These are phyloP conservation scores for Lactarius akahatsu DNA, from an alignment of 768 basidiomycete genomes.

Conservation along the genomic window DNA sequence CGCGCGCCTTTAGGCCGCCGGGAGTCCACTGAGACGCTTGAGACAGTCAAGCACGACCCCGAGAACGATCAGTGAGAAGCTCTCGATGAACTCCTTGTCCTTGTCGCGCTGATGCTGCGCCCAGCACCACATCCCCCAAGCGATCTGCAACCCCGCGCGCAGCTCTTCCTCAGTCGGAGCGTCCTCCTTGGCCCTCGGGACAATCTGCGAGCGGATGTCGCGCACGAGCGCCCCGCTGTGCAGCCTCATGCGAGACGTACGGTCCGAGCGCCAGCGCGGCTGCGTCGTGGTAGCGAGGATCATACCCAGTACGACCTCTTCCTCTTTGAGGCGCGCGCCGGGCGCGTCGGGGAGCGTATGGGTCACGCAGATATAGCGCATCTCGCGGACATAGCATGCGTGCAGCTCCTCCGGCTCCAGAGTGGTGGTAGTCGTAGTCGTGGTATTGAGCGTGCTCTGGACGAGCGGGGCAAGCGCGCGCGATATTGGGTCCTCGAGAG, in stretches of 20 bases:
- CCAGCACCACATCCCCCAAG: conserved; percentile 67
- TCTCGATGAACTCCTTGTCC: conserved; percentile 40
- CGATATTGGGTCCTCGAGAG: conserved; percentile 18
- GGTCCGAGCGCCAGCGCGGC: conserved; percentile 55
- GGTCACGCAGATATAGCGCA: conserved; percentile 68
- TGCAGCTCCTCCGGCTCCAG: conserved; percentile 37
- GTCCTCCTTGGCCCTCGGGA: not conserved
- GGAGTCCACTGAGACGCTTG: not conserved
- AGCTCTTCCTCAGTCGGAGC: conserved; percentile 27
- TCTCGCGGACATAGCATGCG: conserved; percentile 57
- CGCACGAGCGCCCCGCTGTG: conserved; percentile 55
- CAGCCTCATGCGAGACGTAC: conserved; percentile 61
- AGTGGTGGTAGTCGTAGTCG: too few species aligned
- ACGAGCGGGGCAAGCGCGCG: conserved; percentile 10
- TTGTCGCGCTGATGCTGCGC: conserved; percentile 41
- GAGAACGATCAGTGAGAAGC: conserved; percentile 68
- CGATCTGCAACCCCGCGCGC: conserved; percentile 45
- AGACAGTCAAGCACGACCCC: conserved; percentile 29
- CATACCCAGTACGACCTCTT: conserved; percentile 74
- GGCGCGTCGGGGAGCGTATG: conserved; percentile 62
- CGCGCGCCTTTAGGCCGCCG: not conserved
- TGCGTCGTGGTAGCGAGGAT: conserved; percentile 72
- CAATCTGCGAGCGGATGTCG: conserved; percentile 45
- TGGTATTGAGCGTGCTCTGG: not conserved
- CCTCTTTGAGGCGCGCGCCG: conserved; percentile 59